Evolutionary conservation across 2,329 filamentous ascomycete species (phyloP), one percentile per base, ranked within the genome.

Genomic region (Penicillium olsonii): DNA sequence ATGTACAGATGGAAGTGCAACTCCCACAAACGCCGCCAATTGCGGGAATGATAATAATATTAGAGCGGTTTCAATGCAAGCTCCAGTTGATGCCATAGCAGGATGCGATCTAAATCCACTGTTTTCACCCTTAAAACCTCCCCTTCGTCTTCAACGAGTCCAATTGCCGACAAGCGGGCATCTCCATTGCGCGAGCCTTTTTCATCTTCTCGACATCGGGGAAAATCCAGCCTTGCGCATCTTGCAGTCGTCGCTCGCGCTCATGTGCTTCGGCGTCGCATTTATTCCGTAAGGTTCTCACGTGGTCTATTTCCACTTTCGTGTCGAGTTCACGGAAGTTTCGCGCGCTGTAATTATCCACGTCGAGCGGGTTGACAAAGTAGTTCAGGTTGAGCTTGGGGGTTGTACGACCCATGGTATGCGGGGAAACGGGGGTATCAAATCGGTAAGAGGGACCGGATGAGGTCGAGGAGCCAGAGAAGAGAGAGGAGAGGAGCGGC

Each of bases 201-300:
- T 85, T 82, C 83, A 95, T 83, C 76, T 90, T 91, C 54, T 86
- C 85, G 44, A 84, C 78, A 63, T 96, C 90, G 47, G 85, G 83
- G 69, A 84, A 91, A 65, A 96, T 90, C 87, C 91, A 96, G 3
- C 92, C 92, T 61, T 88, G 84, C 0, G 92, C 91, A 40, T 89
- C 86, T 56, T 95, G 84, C 54, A 85, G 77, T 70, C 91, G 76
- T 56, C 84, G 78, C 65, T 84, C 80, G 69, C 86, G 81, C 43
- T 81, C 75, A 40, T 80, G 73, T 54, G 83, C 75, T 74, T 99
- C 92, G 47, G 77, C 77, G 55, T 92, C 87, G 73, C 94, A 99
- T 64, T 87, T 80, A 49, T 79, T 76, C 41, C 81, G 82, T 44
- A 96, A 71, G 29, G 79, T 78, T 42, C 83, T 79, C 34, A 96